Percentiles rank a stretch among this genome's conserved stretches.
These are phyloP conservation scores for Mucor racemosus DNA, from an alignment of 371 early-diverging fungal genomes.

Conservation along the genomic window DNA sequence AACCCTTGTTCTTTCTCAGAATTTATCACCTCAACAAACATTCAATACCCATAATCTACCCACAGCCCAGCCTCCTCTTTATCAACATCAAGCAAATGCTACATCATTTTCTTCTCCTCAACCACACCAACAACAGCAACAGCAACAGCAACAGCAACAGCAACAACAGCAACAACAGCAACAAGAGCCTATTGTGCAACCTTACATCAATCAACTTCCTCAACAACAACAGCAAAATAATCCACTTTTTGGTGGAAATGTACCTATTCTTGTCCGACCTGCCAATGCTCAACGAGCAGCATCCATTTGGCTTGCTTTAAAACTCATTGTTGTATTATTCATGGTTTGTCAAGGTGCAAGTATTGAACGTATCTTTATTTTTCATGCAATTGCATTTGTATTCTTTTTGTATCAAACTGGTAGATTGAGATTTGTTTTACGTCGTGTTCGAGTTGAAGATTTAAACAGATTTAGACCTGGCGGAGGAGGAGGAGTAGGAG, in stretches of 20 bases:
- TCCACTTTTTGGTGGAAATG: constrained; percentile 4
- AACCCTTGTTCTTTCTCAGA: constrained; percentile 34
- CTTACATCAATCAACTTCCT: background rate
- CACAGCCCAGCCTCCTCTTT: background rate
- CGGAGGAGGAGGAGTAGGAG: constrained; percentile 4
- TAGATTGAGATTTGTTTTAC: constrained; percentile 43
- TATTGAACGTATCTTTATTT: constrained; percentile 42
- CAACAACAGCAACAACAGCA: constrained; percentile 1
- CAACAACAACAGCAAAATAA: constrained; percentile 1
- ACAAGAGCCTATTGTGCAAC: constrained; percentile 1
- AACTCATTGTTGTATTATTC: constrained; percentile 41
- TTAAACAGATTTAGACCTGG: constrained; percentile 14
- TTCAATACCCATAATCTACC: background rate
- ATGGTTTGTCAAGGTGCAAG: constrained; percentile 52
- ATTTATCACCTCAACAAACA: constrained; percentile 7
- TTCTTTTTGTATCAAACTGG: constrained; percentile 55
- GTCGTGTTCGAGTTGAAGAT: constrained; percentile 38
- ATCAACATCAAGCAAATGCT: background rate
- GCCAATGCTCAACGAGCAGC: constrained; percentile 30
- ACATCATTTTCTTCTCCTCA: background rate
- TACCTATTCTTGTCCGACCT: constrained; percentile 8
- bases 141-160: background rate
- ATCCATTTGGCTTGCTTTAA: constrained; percentile 47
- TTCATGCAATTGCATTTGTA: constrained; percentile 41
- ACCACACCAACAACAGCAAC: background rate